Evolutionary conservation across 2,329 filamentous ascomycete genomes (phyloP), one percentile per base, ranked within the genome.

Genomic region (Dothidotthia symphoricarpi): DNA sequence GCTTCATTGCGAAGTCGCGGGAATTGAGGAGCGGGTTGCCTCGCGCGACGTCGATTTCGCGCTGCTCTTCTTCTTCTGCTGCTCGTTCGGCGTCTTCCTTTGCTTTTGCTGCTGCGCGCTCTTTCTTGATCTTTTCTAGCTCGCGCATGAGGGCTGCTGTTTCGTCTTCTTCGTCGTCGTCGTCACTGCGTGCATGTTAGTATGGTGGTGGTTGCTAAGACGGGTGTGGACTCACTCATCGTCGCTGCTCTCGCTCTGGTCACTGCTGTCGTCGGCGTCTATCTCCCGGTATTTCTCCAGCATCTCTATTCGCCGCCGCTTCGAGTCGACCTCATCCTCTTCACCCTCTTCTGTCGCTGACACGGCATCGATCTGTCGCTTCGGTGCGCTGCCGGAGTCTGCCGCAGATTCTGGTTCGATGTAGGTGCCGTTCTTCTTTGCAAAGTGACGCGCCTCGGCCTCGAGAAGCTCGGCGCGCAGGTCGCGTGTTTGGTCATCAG

Each of bases 21-120:
- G 77, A 64, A 55, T 97, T 96, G 39, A 98, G 77, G 34, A 98
- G 71, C 26, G 93, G 93, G 65, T 98, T 98, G 6, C 93, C 93
- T 28, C 86, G 74, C 24, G 93, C 91, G 57, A 97, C 95, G 57
- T 96, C 87, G 49, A 82, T 78, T 68, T 95, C 91, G 44, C 87
- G 78, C 59, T 85, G 80, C 61, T 91, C 89, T 61, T 93, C 77
- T 62, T 96, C 91, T 47, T 82, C 77, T 17, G 82, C 86, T n/a
- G 81, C 82, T 42, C 82, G 81, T 64, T 91, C 88, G 24, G 81
- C 83, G 64, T 95, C 91, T 76, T 87, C 86, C 63, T 81, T 81
- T 49, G 93, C 86, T 41, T 85, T 83, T 64, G 87, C 85, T 63
- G 86, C 88, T 2, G 85, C 85, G 36, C 88, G 75, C 67, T 95